A percentile compares a stretch with the other conserved stretches of the same genome.
Conservation (phyloP, 2,329 filamentous ascomycete species). For the Paradendryphiella salina region DNA sequence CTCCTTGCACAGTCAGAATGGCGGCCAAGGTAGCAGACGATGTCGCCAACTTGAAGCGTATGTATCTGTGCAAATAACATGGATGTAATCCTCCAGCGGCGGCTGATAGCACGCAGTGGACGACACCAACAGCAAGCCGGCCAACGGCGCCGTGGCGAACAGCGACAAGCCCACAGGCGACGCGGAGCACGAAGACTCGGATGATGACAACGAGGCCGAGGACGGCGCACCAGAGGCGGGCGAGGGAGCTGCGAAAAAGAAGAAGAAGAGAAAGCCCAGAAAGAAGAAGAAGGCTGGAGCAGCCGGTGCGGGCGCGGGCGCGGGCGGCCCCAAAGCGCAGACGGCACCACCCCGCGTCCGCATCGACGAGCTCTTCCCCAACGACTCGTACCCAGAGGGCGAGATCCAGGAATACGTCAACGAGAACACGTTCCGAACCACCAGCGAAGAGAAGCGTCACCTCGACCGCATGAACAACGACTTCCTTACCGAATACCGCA, state of each 20-base stretch:
- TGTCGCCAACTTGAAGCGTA: slow-evolving; percentile 47
- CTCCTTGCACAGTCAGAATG: slow-evolving; percentile 34
- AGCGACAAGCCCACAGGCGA: slow-evolving; percentile 49
- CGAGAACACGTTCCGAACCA: slow-evolving; percentile 78
- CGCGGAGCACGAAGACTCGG: slow-evolving; percentile 58
- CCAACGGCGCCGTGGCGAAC: slow-evolving; percentile 36
- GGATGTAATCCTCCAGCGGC: neutral
- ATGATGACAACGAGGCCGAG: slow-evolving; percentile 59
- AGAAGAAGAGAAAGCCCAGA: slow-evolving; percentile 80
- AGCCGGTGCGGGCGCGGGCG: slow-evolving; percentile 49
- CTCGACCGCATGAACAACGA: slow-evolving; percentile 79
- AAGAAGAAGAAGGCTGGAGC: slow-evolving; percentile 64
- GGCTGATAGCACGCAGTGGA: slow-evolving; percentile 38
- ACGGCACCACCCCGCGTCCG: slow-evolving; percentile 76
- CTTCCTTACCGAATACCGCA: slow-evolving; percentile 78
- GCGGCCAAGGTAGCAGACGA: slow-evolving; percentile 45
- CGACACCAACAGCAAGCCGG: slow-evolving; percentile 38
- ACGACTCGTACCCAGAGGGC: slow-evolving; percentile 72
- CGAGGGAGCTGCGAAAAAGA: slow-evolving; percentile 64
- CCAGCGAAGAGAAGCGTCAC: slow-evolving; percentile 81
- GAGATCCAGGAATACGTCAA: slow-evolving; percentile 77
- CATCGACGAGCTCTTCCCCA: slow-evolving; percentile 73
- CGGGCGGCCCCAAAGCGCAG: slow-evolving; percentile 64
- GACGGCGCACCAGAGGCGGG: slow-evolving; percentile 47
- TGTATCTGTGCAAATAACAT: slow-evolving; percentile 6